Conservation (phyloP, 2,329 filamentous ascomycete species). For the Thielaviopsis ethacetica region DNA sequence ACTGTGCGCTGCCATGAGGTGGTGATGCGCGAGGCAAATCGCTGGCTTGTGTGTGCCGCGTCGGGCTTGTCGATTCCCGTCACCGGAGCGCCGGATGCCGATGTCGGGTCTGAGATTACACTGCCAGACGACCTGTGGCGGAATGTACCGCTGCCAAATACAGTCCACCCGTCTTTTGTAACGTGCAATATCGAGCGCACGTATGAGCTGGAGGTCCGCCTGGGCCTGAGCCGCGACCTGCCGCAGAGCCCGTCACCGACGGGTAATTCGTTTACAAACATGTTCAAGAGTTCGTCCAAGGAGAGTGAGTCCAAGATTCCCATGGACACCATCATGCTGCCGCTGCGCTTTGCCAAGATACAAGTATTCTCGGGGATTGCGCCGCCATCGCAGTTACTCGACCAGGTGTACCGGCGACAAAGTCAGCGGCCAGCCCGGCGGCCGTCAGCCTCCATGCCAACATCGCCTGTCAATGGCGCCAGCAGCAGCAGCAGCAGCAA, state of each 20-base stretch:
- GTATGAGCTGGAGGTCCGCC: conserved; percentile 70
- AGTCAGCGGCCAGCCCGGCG: neutral
- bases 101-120: conserved; percentile 50
- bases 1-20: conserved; percentile 65
- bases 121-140: conserved; percentile 61
- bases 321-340: conserved; percentile 62
- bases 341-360: conserved; percentile 56
- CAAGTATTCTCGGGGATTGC: conserved; percentile 77
- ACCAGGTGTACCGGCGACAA: neutral
- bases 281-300: conserved; percentile 5
- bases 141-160: conserved; percentile 57
- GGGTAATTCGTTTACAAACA: neutral
- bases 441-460: neutral
- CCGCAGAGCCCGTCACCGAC: conserved; percentile 12
- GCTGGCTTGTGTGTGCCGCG: conserved; percentile 59
- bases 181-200: conserved; percentile 73
- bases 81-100: conserved; percentile 34
- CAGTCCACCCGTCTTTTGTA: conserved; percentile 69
- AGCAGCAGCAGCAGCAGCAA: neutral
- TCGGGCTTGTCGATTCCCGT: conserved; percentile 58
- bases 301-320: conserved; percentile 16
- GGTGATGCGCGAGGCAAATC: conserved; percentile 48
- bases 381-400: conserved; percentile 58
- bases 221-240: conserved; percentile 62
- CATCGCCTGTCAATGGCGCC: neutral